phyloP scores from a whole-genome alignment of 371 early-diverging fungal genomes.

The Syncephalastrum racemosum region DNA sequence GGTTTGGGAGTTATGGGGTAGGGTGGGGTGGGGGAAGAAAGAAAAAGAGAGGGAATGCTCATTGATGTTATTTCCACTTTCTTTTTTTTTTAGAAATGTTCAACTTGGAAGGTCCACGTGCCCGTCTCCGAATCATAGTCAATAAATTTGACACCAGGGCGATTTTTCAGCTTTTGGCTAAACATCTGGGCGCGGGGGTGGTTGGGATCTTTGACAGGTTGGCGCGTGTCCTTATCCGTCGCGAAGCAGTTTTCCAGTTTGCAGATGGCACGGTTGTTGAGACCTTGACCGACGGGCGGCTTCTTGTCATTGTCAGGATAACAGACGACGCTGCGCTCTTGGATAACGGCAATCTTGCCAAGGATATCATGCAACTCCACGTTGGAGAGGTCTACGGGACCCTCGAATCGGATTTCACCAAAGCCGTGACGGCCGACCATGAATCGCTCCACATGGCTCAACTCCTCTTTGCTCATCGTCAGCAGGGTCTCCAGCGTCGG shows the following conservation, averaged over 20 bases:
- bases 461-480: conserved; percentile 64
- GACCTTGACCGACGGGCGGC: conserved; percentile 79
- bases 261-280: conserved; percentile 88
- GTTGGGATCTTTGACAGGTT: conserved; percentile 63
- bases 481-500: conserved; percentile 33
- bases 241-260: conserved; percentile 82
- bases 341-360: conserved; percentile 77
- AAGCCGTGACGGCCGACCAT: conserved; percentile 68
- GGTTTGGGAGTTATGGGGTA: too few relatives aligned
- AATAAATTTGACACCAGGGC: conserved; percentile 75
- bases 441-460: conserved; percentile 75
- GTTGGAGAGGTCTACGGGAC: conserved; percentile 80
- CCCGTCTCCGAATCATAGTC: conserved; percentile 75
- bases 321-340: conserved; percentile 67
- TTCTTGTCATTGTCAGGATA: conserved; percentile 81
- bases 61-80: neutral
- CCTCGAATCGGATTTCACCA: conserved; percentile 77
- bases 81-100: conserved; percentile 70
- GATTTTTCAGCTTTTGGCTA: conserved; percentile 62
- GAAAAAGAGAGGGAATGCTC: too few relatives aligned
- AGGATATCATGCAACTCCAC: conserved; percentile 72
- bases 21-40: too few relatives aligned
- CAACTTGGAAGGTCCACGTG: conserved; percentile 86
- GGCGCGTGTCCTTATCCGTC: conserved; percentile 71
- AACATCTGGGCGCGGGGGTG: conserved; percentile 75